Evolutionary conservation across 2,329 filamentous ascomycete species (phyloP), one percentile per base, ranked within the genome.

Genomic region (Diaporthe longicolla): DNA sequence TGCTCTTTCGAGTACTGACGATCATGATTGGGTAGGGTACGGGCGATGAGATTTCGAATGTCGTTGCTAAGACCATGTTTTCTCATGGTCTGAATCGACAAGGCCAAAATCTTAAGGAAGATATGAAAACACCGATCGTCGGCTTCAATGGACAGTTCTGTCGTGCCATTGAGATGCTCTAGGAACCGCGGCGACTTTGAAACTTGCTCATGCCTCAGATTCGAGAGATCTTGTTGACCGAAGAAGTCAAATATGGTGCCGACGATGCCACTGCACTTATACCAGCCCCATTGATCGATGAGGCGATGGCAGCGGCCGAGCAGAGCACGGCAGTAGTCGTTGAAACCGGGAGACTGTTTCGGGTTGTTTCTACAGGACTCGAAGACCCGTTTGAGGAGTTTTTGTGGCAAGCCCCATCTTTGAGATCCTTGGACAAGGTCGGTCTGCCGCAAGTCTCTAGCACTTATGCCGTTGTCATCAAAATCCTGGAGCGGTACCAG

Each of bases 221-320:
- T 89, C 3, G 87, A 87, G 15, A 93, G 85, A 59, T 89, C 87
- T 76, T 91, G 89, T 2, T 88, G 87, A 13, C 90, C 91, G 77
- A 93, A 93, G 78, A 93, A 93, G 80, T 93, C 91, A 76, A 93
- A 93, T 3, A 93, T 87, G 1, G 87, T 84, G 1, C 91, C 90
- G 43, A 93, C 83, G 19, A 93, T 85, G 15, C 85, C 83, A 61
- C 87, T 88, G 77, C 88, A 89, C 75, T 85, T 89, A 50, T 84
- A 84, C 92, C 92, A 93, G 5, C 90, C 90, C 92, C 92, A 93
- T 80, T 91, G 88, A 73, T 88, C 84, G 61, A 92, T 88, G 13
- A 93, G 85, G 78, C 89, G 89, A 78, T 93, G 88, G 75, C 91
- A 93, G 40, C 92, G 88, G 24, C 86, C 85, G 43, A 93, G 82